These are phyloP conservation scores for Penicillium longicatenatum DNA, from an alignment of 495 filamentous ascomycete species.

Conservation along the genomic window DNA sequence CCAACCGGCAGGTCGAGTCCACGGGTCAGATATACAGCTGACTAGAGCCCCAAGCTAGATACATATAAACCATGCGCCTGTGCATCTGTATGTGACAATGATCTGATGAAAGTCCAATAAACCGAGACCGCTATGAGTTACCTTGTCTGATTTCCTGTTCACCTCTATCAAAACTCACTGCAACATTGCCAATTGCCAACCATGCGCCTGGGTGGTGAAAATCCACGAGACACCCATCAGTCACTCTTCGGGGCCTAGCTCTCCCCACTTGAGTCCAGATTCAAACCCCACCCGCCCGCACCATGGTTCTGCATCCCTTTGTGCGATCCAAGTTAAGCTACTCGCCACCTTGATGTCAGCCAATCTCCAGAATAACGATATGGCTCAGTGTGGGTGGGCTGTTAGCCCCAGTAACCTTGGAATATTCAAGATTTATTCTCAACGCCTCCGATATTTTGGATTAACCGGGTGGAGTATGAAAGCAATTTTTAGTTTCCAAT, in stretches of 20 bases:
- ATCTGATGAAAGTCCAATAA: neutral
- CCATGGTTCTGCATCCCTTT: neutral
- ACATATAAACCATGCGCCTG: no score
- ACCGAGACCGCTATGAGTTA: no score
- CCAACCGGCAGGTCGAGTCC: neutral
- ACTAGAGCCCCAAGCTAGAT: neutral
- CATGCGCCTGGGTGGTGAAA: neutral
- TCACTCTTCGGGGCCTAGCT: neutral
- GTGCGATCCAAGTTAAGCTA: neutral
- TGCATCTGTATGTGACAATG: neutral
- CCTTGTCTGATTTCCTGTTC: no score
- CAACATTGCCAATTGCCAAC: neutral
- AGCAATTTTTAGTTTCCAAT: no score
- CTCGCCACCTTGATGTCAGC: neutral
- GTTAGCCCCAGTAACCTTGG: neutral
- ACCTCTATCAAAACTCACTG: neutral
- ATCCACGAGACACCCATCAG: neutral
- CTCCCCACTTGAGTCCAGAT: conserved; percentile 2
- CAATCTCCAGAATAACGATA: neutral
- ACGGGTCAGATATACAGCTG: neutral
- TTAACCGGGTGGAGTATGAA: neutral
- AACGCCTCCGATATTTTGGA: neutral
- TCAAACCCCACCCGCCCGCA: neutral
- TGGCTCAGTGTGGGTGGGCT: neutral
- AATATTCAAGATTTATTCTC: neutral